Evolutionary conservation across 441 rosid genomes (phyloP).

Genomic region (Cnidoscolus chayamansa): DNA sequence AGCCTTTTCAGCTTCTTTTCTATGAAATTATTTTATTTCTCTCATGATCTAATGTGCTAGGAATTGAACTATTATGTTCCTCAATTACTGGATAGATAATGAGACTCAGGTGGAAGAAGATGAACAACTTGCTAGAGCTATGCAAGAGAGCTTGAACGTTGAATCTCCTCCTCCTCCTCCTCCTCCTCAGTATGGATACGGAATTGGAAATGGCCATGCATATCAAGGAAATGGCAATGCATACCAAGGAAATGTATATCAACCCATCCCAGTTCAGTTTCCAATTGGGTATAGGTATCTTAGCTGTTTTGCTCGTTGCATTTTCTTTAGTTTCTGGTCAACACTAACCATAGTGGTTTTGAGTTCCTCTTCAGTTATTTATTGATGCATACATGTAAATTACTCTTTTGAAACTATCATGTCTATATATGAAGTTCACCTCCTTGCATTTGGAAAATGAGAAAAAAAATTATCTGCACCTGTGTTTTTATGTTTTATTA

Average conservation of each 20-base stretch:
- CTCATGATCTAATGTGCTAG: slow-evolving; percentile 8
- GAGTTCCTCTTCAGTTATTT: background rate
- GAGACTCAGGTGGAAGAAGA: slow-evolving; percentile 68
- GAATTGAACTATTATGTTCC: slow-evolving; percentile 17
- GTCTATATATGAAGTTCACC: background rate
- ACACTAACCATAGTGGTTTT: background rate
- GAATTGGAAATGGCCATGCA: slow-evolving; percentile 26
- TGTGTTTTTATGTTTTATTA: background rate
- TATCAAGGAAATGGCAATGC: slow-evolving; percentile 28
- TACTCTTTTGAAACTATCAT: background rate
- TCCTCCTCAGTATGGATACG: slow-evolving; percentile 40
- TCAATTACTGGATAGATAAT: slow-evolving; percentile 46
- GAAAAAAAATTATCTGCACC: background rate
- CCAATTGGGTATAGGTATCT: slow-evolving; percentile 66
- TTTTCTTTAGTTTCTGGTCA: background rate
- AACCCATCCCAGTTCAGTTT: slow-evolving; percentile 33
- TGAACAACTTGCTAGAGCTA: slow-evolving; percentile 77
- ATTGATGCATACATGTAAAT: background rate
- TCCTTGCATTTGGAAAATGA: background rate
- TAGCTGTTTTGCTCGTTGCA: background rate
- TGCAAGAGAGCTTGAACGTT: slow-evolving; percentile 61
- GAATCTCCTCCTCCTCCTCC: slow-evolving; percentile 60
- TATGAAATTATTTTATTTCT: background rate
- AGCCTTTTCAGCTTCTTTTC: slow-evolving; percentile 8
- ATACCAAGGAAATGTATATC: slow-evolving; percentile 51